Base-by-base conservation (phyloP, 2,329 filamentous ascomycete genomes). In the Pezizomycotina sp. region DNA sequence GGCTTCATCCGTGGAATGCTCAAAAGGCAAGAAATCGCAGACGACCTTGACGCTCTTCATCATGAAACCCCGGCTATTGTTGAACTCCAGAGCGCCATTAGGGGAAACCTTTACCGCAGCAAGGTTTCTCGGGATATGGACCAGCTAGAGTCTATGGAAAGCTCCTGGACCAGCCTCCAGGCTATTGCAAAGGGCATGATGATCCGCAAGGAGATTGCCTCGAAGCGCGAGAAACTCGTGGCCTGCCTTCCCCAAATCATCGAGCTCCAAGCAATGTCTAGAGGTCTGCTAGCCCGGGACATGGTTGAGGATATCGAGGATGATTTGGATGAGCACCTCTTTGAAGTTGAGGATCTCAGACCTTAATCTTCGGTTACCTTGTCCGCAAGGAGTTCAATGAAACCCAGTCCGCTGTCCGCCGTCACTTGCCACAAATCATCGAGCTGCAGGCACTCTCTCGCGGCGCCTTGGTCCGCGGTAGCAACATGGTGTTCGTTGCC, bases 241-340 rank as follows among this genome's bases (percentile, higher is more conserved):
- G 56, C 58, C 19, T 66, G 66, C 37, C 54, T 56, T 4, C 60
- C 64, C 1, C 65, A 60, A 59, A 69, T 84, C 20, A 60, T 71
- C 19, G 60, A 71, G 22, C 63, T 95, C 1, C 89, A 98, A 57
- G 71, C 73, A n/a, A 65, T 71, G 4, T 70, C 77, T 5, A 72
- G 76, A 49, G 86, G 73, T 3, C 74, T 71, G 50, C 57, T 91
- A 2, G 69, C 95, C 20, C 71, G 86, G 21, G 66, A 63, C 9
- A 66, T 65, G 12, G 95, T 92, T 50, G 71, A 69, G 34, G 81
- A 91, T 56, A 73, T 89, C 44, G 83, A 93, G 52, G 75, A 77
- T 12, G 66, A 76, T 50, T 66, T 83, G 51, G 63, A 65, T 46
- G 62, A 65, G 42, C 74, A 68, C 34, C 68, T 65, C 46, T 69